Conservation (phyloP, 495 filamentous ascomycete species). For the Aspergillus heteromorphus region DNA sequence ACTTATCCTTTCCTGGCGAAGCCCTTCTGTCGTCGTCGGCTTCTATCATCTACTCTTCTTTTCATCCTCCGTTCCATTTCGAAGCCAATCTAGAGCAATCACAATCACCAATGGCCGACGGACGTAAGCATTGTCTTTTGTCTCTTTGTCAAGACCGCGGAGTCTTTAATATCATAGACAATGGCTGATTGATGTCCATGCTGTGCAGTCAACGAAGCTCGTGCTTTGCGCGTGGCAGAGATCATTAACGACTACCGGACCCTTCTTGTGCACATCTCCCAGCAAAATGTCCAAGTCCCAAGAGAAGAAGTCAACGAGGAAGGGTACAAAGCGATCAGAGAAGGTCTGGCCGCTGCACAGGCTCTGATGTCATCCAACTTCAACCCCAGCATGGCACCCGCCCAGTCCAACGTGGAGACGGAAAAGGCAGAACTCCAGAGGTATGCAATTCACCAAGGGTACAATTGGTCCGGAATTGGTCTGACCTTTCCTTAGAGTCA, state of each 20-base stretch:
- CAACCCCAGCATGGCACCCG: slow-evolving; percentile 45
- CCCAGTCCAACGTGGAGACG: slow-evolving; percentile 57
- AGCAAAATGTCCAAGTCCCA: slow-evolving; percentile 52
- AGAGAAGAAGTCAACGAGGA: slow-evolving; percentile 70
- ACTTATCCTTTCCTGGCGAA: neutral
- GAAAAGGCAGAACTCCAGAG: slow-evolving; percentile 70
- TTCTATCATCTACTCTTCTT: neutral
- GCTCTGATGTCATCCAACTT: slow-evolving; percentile 67
- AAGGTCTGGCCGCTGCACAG: slow-evolving; percentile 71
- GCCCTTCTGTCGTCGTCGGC: neutral
- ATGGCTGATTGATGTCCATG: neutral
- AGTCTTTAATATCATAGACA: neutral
- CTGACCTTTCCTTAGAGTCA: slow-evolving; percentile 51
- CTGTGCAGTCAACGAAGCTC: slow-evolving; percentile 76
- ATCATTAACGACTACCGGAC: slow-evolving; percentile 80
- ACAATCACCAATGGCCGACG: slow-evolving; percentile 50
- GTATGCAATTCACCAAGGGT: slow-evolving; percentile 38
- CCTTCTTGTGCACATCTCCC: slow-evolving; percentile 73
- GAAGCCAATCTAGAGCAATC: neutral
- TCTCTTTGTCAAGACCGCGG: neutral
- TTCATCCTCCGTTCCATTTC: neutral
- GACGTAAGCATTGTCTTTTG: slow-evolving; percentile 42
- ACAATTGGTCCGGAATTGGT: too few species aligned
- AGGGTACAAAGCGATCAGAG: slow-evolving; percentile 70
- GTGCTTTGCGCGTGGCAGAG: slow-evolving; percentile 75